Base-by-base conservation (phyloP, 2,329 filamentous ascomycete genomes). In the Fusarium nanum region DNA sequence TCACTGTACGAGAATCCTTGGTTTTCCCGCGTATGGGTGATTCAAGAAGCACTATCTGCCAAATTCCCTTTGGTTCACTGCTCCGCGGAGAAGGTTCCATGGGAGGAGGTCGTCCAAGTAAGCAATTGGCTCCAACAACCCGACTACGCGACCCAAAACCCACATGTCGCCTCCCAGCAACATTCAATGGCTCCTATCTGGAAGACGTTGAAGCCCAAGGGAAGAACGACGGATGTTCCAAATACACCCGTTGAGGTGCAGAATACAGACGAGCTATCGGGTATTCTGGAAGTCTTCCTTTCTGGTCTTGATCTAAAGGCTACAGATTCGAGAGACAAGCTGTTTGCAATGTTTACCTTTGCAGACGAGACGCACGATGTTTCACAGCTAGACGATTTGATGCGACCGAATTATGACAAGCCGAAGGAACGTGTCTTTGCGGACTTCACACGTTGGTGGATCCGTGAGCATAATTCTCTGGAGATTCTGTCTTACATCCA, bases 391-490 rank as follows among this genome's bases (percentile, higher is more conserved):
- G 70, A 72, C 13, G 54, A 68, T 2, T 12, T 72, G 6, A 60
- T 72, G 2, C 40, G 62, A 2, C 70, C 70, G 0, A 70, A 72
- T 5, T 72, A 72, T 6, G 66, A 70, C 22, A 72, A 72, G 13
- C 32, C 62, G 0, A 56, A 42, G 1, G 59, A 61, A 4, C 34
- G 49, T 9, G 70, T 72, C 2, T 72, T 72, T 56, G 63, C 67
- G 1, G 70, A 72, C 1, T 72, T 72, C 7, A 72, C 70, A 3
- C 49, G 69, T 0, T 72, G 69, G 70, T 72, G 70, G 66, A 72
- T 72, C 0, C 44, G 64, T 6, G 45, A 61, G 1, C 50, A 72
- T 5, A 45, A 50, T 7, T 72, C 69, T 0, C 40, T 72, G 4
- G 53, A 46, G 1, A 68, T 72, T 4, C n/a, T 72, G 1, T 72